These are phyloP conservation scores for Hepatocystis sp. DNA, from an alignment of 169 alveolate genomes.

Conservation along the genomic window DNA sequence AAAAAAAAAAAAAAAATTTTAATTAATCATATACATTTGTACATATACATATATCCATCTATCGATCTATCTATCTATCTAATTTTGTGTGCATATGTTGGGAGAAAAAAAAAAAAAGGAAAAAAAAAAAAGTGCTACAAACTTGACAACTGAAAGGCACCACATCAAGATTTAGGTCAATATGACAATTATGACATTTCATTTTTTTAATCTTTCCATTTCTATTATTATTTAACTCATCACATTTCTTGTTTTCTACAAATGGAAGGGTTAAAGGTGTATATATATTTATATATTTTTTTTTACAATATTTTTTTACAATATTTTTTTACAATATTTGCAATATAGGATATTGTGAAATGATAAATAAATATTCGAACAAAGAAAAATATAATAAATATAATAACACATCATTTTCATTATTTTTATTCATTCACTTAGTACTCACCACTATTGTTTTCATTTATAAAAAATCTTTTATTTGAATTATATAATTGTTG, in stretches of 20 bases:
- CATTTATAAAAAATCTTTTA: conserved; percentile 1
- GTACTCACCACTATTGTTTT: conserved; percentile 10
- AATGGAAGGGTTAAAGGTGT: background rate
- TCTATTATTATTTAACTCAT: background rate
- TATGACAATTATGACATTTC: conserved; percentile 19
- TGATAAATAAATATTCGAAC: background rate
- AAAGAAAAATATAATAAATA: background rate
- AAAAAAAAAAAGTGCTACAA: background rate
- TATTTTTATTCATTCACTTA: background rate
- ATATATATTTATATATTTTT: background rate
- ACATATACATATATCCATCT: no score
- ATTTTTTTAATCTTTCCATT: conserved; percentile 3
- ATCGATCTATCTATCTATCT: no score
- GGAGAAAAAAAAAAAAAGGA: background rate
- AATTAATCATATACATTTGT: no score
- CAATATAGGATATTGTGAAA: background rate
- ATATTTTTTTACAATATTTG: background rate
- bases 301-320: background rate
- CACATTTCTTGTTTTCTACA: conserved; percentile 19
- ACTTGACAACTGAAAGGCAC: conserved; percentile 55
- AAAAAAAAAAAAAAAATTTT: no score
- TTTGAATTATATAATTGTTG: background rate
- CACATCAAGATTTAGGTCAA: conserved; percentile 7
- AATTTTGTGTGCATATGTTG: no score
- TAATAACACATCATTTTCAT: background rate